phyloP scores from a whole-genome alignment of 257 asterid species.

The Scutellaria galericulata region DNA sequence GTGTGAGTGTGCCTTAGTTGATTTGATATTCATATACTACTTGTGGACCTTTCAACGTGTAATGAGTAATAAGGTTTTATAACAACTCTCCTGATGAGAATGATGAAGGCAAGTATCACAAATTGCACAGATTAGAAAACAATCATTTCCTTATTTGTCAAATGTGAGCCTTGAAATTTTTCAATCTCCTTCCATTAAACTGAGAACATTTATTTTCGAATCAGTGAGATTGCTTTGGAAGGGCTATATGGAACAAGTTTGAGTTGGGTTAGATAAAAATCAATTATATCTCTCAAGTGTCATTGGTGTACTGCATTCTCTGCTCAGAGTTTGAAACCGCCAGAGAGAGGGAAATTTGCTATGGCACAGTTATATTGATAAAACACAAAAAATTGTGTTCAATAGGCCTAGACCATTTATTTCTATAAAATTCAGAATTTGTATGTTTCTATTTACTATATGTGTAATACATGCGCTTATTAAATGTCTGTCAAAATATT shows the following conservation, averaged over 20 bases:
- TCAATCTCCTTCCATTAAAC: background rate
- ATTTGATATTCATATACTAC: background rate
- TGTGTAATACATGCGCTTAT: background rate
- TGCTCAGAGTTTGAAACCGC: background rate
- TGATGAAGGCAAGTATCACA: background rate
- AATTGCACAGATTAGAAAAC: background rate
- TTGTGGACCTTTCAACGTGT: background rate
- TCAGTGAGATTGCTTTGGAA: background rate
- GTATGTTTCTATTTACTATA: too few species aligned
- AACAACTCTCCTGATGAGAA: background rate
- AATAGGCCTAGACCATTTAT: background rate
- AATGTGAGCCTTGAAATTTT: slow-evolving; percentile 1
- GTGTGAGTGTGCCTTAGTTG: background rate
- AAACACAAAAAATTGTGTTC: too few species aligned
- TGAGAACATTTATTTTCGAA: background rate
- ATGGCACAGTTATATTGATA: too few species aligned
- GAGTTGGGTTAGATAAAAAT: background rate
- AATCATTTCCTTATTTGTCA: background rate
- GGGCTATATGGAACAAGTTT: background rate
- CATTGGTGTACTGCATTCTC: background rate
- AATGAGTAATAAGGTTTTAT: background rate
- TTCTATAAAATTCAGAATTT: background rate
- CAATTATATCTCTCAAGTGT: slow-evolving; percentile 5
- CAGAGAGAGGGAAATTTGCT: too few species aligned
- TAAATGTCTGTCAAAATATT: background rate